Evolutionary conservation across 345 rosid species (phyloP).

Genomic region (Kandelia obovata): DNA sequence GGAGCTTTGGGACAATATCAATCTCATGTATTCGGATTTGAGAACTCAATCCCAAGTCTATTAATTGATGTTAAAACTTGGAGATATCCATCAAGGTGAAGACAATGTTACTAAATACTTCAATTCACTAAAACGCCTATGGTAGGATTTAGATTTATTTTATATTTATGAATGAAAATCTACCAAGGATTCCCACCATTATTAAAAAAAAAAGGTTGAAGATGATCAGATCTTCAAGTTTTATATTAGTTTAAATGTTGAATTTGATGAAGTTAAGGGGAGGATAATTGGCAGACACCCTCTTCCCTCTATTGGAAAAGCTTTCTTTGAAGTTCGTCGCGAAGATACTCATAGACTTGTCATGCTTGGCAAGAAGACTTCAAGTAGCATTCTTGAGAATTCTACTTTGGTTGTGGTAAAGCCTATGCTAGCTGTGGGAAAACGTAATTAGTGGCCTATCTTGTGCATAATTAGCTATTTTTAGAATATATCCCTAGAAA

Average conservation of each 20-base stretch:
- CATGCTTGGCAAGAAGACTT: background rate
- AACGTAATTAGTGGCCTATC: no score
- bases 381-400: background rate
- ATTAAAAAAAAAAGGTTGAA: background rate
- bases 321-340: background rate
- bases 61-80: slow-evolving; percentile 3
- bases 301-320: slow-evolving; percentile 2
- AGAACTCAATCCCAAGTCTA: slow-evolving; percentile 8
- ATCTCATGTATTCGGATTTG: slow-evolving; percentile 4
- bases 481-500: no score
- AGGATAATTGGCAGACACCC: slow-evolving; percentile 7
- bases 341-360: background rate
- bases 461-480: no score
- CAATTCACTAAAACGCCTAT: slow-evolving; percentile 2
- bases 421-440: background rate
- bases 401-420: background rate
- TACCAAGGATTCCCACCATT: background rate
- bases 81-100: background rate
- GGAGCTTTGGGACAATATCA: slow-evolving; percentile 15
- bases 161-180: slow-evolving; percentile 8
- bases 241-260: background rate
- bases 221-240: slow-evolving; percentile 2
- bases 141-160: slow-evolving; percentile 13
- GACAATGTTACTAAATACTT: slow-evolving; percentile 12
- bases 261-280: slow-evolving; percentile 11